Evolutionary conservation across 768 basidiomycete genomes (phyloP).

Genomic region (Amanita phalloides): DNA sequence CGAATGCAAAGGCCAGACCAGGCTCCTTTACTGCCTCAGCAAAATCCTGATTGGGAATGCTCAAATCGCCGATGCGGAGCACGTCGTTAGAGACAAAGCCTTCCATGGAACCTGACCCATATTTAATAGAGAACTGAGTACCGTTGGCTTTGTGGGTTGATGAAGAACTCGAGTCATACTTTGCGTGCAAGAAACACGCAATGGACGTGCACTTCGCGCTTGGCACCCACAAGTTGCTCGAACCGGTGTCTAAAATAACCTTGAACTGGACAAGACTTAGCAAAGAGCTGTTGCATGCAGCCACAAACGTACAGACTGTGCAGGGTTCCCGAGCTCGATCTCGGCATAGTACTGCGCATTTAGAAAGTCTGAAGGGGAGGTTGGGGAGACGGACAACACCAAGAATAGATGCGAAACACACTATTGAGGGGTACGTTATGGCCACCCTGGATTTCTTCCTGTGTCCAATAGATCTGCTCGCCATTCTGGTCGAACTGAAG

Average conservation of each 20-base stretch:
- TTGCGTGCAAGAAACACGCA: conserved; percentile 88
- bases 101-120: conserved; percentile 95
- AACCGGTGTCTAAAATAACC: conserved; percentile 90
- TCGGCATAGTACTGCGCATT: conserved; percentile 96
- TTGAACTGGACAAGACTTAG: conserved; percentile 52
- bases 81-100: conserved; percentile 86
- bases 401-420: conserved; percentile 28
- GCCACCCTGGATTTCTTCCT: conserved; percentile 65
- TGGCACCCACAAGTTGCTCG: conserved; percentile 93
- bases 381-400: conserved; percentile 5
- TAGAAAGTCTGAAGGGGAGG: conserved; percentile 66
- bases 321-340: conserved; percentile 73
- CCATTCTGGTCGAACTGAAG: conserved; percentile 24
- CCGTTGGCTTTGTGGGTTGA: conserved; percentile 88
- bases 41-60: conserved; percentile 70
- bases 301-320: conserved; percentile 52
- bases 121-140: conserved; percentile 79
- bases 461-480: conserved; percentile 72
- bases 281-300: background rate
- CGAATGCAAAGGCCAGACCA: conserved; percentile 94
- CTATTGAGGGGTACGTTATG: conserved; percentile 86
- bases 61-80: conserved; percentile 74
- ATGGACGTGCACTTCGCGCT: conserved; percentile 74
- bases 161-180: conserved; percentile 77
- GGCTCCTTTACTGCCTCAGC: conserved; percentile 96